phyloP scores from a whole-genome alignment of 352 stramenopile species.

The Globisporangium alternatum region DNA sequence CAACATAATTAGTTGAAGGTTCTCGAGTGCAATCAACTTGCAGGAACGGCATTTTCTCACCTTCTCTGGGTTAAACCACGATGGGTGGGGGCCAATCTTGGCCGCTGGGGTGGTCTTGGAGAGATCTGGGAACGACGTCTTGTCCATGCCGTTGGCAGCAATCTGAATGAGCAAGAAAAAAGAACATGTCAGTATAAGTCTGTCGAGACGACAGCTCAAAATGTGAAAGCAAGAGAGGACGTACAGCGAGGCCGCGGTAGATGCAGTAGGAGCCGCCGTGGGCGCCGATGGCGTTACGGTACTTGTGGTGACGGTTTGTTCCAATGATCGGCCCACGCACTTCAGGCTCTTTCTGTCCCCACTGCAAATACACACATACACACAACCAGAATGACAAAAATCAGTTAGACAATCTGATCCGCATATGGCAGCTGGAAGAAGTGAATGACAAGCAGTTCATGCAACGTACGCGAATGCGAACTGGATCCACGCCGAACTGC shows the following conservation, averaged over 20 bases:
- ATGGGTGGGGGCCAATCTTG: constrained; percentile 95
- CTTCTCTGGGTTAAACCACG: constrained; percentile 96
- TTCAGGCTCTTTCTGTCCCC: constrained; percentile 89
- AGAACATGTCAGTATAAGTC: neutral
- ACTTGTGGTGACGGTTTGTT: constrained; percentile 94
- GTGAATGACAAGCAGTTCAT: neutral
- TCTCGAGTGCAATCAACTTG: neutral
- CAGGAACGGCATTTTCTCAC: constrained; percentile 12
- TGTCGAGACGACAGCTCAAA: neutral
- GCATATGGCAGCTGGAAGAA: neutral
- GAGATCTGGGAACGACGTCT: constrained; percentile 70
- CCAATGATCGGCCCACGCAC: constrained; percentile 94
- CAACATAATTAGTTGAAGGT: neutral
- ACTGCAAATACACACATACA: constrained; percentile 37
- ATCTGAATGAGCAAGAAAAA: constrained; percentile 24
- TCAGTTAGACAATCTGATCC: neutral
- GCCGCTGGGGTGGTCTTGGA: constrained; percentile 94
- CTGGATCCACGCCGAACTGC: constrained; percentile 84
- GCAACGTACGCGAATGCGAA: constrained; percentile 69
- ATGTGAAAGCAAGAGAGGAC: constrained; percentile 10
- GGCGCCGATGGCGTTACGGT: constrained; percentile 98
- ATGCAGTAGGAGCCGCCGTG: constrained; percentile 98
- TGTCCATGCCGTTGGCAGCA: constrained; percentile 71
- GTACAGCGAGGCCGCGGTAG: constrained; percentile 95
- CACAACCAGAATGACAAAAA: neutral